Evolutionary conservation across 2,329 filamentous ascomycete genomes (phyloP).

Genomic region (Zasmidium cellare): DNA sequence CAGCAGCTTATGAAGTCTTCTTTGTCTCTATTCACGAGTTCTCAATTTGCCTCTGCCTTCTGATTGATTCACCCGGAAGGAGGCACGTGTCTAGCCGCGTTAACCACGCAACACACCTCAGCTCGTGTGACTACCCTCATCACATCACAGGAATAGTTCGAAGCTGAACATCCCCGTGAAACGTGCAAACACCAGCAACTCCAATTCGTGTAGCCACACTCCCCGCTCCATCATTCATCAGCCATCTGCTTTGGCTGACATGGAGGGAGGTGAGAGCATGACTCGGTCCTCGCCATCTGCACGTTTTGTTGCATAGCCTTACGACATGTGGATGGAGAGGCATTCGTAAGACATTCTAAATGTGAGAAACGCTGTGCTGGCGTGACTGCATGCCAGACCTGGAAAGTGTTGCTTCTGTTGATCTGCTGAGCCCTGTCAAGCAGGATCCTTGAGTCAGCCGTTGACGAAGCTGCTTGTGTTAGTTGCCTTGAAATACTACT

Average conservation of each 20-base stretch:
- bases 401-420: background rate
- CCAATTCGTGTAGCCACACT: background rate
- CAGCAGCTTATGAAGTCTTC: background rate
- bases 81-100: background rate
- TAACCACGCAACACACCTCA: background rate
- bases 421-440: background rate
- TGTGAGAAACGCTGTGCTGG: background rate
- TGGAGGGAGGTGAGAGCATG: conserved; percentile 3
- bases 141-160: background rate
- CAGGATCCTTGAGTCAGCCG: background rate
- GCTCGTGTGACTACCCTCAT: background rate
- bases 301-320: background rate
- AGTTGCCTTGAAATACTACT: background rate
- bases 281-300: background rate
- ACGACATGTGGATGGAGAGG: background rate
- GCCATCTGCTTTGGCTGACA: conserved; percentile 3
- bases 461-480: background rate
- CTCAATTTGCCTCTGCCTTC: no score
- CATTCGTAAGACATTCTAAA: background rate
- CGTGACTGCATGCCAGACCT: background rate
- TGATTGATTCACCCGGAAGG: no score
- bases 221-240: no score
- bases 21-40: no score
- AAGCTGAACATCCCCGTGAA: conserved; percentile 7
- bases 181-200: background rate